Conservation (phyloP, 179 eudicot genomes). For the Nepenthes alata region DNA sequence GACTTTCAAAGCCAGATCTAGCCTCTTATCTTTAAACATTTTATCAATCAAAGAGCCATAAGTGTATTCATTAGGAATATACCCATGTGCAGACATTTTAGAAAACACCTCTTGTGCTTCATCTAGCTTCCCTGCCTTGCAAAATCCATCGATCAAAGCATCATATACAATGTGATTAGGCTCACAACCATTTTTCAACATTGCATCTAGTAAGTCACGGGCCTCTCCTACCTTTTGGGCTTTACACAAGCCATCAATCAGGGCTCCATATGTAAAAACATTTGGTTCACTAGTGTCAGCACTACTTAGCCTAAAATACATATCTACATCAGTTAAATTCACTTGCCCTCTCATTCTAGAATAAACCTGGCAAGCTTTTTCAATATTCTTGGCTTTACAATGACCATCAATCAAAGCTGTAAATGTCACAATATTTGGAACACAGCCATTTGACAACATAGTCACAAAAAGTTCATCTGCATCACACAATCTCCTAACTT, state of each 20-base stretch:
- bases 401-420: slow-evolving; percentile 79
- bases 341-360: slow-evolving; percentile 59
- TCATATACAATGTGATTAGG: slow-evolving; percentile 84
- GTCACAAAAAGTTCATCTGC: slow-evolving; percentile 64
- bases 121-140: slow-evolving; percentile 79
- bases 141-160: slow-evolving; percentile 87
- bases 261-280: slow-evolving; percentile 81
- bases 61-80: slow-evolving; percentile 50
- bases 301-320: slow-evolving; percentile 41
- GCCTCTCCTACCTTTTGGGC: slow-evolving; percentile 72
- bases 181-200: slow-evolving; percentile 64
- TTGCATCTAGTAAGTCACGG: slow-evolving; percentile 43
- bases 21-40: slow-evolving; percentile 71
- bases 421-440: slow-evolving; percentile 72
- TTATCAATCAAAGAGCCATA: slow-evolving; percentile 70
- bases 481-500: slow-evolving; percentile 32
- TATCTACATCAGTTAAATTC: slow-evolving; percentile 39
- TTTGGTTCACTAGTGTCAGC: slow-evolving; percentile 37
- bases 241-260: slow-evolving; percentile 85
- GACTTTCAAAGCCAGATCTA: slow-evolving; percentile 66
- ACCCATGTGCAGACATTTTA: slow-evolving; percentile 67
- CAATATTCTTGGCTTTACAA: slow-evolving; percentile 65
- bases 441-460: slow-evolving; percentile 57
- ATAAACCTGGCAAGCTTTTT: slow-evolving; percentile 76
- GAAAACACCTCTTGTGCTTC: slow-evolving; percentile 57